Evolutionary conservation across 805 yeast genomes (phyloP).

Genomic region (Cyberlindnera suaveolens): DNA sequence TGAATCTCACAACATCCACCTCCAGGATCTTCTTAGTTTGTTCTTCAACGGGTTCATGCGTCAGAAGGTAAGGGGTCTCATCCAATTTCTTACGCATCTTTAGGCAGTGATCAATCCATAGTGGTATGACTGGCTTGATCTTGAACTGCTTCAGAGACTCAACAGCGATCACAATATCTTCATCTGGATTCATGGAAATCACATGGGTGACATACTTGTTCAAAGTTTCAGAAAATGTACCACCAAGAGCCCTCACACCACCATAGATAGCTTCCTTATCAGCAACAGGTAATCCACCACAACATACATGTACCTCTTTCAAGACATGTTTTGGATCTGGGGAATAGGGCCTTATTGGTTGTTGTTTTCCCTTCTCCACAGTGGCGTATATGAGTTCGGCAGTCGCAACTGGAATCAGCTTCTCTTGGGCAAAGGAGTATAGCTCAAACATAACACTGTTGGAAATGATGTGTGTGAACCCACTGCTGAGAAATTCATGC

Average conservation of each 20-base stretch:
- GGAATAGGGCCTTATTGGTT: slow-evolving; percentile 53
- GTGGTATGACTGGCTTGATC: slow-evolving; percentile 63
- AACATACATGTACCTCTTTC: slow-evolving; percentile 54
- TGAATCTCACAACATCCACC: slow-evolving; percentile 8
- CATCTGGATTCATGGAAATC: slow-evolving; percentile 51
- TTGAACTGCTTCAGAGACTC: slow-evolving; percentile 31
- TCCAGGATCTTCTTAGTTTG: slow-evolving; percentile 6
- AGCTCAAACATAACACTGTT: slow-evolving; percentile 41
- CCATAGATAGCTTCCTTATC: slow-evolving; percentile 64
- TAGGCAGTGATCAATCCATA: slow-evolving; percentile 75
- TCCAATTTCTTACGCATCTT: slow-evolving; percentile 43
- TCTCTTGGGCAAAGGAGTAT: slow-evolving; percentile 32
- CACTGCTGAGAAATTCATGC: slow-evolving; percentile 16
- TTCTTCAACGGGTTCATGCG: slow-evolving; percentile 8
- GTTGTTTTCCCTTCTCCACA: slow-evolving; percentile 31
- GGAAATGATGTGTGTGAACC: slow-evolving; percentile 46
- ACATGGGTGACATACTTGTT: slow-evolving; percentile 77
- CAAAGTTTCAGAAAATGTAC: slow-evolving; percentile 54
- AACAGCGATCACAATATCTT: slow-evolving; percentile 52
- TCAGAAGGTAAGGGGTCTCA: slow-evolving; percentile 42
- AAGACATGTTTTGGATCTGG: slow-evolving; percentile 68
- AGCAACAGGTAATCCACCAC: slow-evolving; percentile 49
- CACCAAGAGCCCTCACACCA: slow-evolving; percentile 70
- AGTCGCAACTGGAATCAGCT: slow-evolving; percentile 61
- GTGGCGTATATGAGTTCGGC: slow-evolving; percentile 56